These are phyloP conservation scores for Aspergillus clavatus DNA, from an alignment of 2,329 filamentous ascomycete species.

Conservation along the genomic window DNA sequence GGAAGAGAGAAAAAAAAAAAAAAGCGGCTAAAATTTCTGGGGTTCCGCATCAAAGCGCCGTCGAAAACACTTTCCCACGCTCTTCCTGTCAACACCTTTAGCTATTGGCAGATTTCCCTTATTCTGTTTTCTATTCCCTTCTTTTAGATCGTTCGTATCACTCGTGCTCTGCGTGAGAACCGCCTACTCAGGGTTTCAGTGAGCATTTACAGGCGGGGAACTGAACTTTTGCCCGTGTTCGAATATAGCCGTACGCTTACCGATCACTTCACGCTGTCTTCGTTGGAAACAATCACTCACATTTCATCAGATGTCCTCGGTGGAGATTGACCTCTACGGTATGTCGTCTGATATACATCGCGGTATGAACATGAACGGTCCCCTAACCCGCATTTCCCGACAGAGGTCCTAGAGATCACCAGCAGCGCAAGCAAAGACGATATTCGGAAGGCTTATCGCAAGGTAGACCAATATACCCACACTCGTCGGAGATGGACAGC, in stretches of 20 bases:
- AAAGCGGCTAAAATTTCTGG: constrained; percentile 15
- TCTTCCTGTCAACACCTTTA: neutral
- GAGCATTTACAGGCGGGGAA: neutral
- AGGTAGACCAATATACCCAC: constrained; percentile 51
- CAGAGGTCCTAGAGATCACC: constrained; percentile 75
- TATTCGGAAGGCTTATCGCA: constrained; percentile 94
- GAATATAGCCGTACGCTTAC: constrained; percentile 10
- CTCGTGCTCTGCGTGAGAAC: neutral
- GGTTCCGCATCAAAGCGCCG: neutral
- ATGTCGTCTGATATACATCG: constrained; percentile 17
- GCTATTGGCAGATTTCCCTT: neutral
- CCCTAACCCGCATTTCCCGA: constrained; percentile 8
- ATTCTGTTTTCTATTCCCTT: neutral
- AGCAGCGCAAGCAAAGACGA: constrained; percentile 69
- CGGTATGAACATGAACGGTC: neutral
- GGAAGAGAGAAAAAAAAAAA: no score
- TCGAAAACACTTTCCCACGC: neutral
- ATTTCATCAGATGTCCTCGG: constrained; percentile 28
- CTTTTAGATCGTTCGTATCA: neutral
- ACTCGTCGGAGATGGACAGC: neutral
- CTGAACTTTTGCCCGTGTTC: neutral
- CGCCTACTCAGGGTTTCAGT: neutral
- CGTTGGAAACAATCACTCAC: constrained; percentile 15
- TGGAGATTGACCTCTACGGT: constrained; percentile 59
- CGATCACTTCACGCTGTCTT: neutral